A percentile compares a stretch with the other conserved stretches of the same genome.
Evolutionary conservation across 805 yeast species (phyloP).

Genomic region (Spathaspora hagerdaliae): DNA sequence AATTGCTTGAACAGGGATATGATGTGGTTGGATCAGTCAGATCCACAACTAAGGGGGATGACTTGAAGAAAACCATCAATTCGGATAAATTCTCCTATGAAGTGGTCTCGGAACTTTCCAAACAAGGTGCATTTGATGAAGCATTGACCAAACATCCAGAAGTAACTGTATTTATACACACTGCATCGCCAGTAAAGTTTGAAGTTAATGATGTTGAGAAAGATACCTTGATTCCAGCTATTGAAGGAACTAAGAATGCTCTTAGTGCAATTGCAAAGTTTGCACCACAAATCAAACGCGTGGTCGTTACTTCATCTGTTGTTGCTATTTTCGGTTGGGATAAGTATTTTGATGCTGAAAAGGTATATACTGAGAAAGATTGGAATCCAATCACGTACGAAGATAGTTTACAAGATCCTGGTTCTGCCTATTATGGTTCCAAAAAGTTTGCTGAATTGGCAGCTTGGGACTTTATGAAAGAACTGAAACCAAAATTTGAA

Average conservation of each 20-base stretch:
- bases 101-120: conserved; percentile 15
- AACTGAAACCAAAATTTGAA: conserved; percentile 8
- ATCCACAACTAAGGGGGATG: conserved; percentile 23
- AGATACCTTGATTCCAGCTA: conserved; percentile 50
- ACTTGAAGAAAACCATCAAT: conserved; percentile 22
- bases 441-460: conserved; percentile 56
- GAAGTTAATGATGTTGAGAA: conserved; percentile 26
- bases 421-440: conserved; percentile 51
- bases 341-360: conserved; percentile 7
- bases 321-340: conserved; percentile 39
- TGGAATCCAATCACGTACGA: conserved; percentile 54
- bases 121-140: conserved; percentile 18
- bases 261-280: conserved; percentile 39
- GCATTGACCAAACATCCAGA: conserved; percentile 20
- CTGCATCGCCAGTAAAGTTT: conserved; percentile 22
- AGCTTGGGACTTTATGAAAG: conserved; percentile 51
- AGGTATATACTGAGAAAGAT: conserved; percentile 29
- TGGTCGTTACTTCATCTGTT: conserved; percentile 45
- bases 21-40: conserved; percentile 29
- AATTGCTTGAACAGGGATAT: conserved; percentile 36
- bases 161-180: conserved; percentile 18
- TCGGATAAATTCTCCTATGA: conserved; percentile 13
- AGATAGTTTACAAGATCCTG: conserved; percentile 34
- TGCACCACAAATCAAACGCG: conserved; percentile 35
- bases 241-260: conserved; percentile 46